Evolutionary conservation across 2,329 filamentous ascomycete species (phyloP).

Genomic region (Trichophyton verrucosum): DNA sequence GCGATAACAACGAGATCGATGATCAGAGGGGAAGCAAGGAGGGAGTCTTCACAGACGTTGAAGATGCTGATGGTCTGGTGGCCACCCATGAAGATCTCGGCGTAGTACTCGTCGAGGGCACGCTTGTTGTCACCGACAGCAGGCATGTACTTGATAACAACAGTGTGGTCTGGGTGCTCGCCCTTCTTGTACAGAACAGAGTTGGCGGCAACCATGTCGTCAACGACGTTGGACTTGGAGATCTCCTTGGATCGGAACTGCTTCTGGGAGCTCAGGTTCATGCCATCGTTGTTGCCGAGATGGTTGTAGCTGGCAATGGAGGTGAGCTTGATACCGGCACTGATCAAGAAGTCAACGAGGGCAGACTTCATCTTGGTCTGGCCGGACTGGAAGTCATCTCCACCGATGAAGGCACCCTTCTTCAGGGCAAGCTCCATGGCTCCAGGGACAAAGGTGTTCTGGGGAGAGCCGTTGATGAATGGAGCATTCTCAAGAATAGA

Average conservation of each 20-base stretch:
- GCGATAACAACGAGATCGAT: constrained; percentile 87
- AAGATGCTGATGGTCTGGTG: constrained; percentile 97
- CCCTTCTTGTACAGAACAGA: constrained; percentile 74
- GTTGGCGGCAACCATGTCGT: constrained; percentile 99
- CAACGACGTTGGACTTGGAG: constrained; percentile 96
- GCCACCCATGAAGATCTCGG: constrained; percentile 96
- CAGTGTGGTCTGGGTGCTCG: constrained; percentile 94
- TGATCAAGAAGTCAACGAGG: constrained; percentile 96
- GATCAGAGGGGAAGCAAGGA: constrained; percentile 89
- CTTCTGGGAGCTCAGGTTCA: constrained; percentile 92
- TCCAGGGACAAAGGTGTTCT: constrained; percentile 97
- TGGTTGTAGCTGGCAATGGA: constrained; percentile 99
- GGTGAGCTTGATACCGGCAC: constrained; percentile 94
- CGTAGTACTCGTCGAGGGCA: constrained; percentile 96
- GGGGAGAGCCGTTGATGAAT: constrained; percentile 98
- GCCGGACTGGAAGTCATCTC: constrained; percentile 98
- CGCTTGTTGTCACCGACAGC: constrained; percentile 98
- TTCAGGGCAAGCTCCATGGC: constrained; percentile 78
- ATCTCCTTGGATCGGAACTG: constrained; percentile 99
- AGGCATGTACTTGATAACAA: constrained; percentile 99
- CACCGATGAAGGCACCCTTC: constrained; percentile 81
- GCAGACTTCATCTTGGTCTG: constrained; percentile 99
- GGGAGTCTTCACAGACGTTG: constrained; percentile 98
- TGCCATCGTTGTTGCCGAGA: constrained; percentile 97
- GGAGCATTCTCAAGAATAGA: constrained; percentile 79